Evolutionary conservation across 73 alveolate species (phyloP), one percentile per base, ranked within the genome.

Genomic region (Diophrys appendiculata): DNA sequence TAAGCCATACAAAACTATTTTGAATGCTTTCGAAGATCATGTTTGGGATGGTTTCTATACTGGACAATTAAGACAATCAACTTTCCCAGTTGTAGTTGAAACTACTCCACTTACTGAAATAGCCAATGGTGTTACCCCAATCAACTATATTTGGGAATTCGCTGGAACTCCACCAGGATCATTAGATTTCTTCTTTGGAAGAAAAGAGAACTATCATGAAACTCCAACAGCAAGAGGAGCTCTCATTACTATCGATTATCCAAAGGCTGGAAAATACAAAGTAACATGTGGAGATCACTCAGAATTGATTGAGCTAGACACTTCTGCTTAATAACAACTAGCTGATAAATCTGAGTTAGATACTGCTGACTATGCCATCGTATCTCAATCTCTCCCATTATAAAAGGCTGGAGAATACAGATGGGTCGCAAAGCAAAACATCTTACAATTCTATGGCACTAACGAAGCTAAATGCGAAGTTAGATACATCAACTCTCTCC

Each of bases 11-110:
- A 33, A 27, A 0, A 35, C 52, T n/a, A 53, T 65, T 22, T 56
- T 79, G 0, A 65, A 79, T 1, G 18, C 60, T 14, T 79, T 68
- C 30, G 29, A 25, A 67, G 88, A 79, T 76, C 91, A 83, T 69
- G 53, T 33, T 52, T 76, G 87, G 86, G 91, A 83, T 68, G 86
- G 91, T 0, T 68, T 56, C 56, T 83, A 83, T 82, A 76, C 82
- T 11, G 72, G 91, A 22, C 73, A 83, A 52, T 11, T 65, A 56
- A 75, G 91, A 68, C 32, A 72, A 29, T 52, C 80, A 0, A 75
- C 86, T 65, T 83, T 74, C 78, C 86, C 86, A 24, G n/a, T 75
- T 1, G 60, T 83, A 5, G 73, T 83, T 25, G 33, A 83, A 29
- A 33, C 77, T 1, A 71, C 29, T 70, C 73, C 11, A 22, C 73